A percentile compares a stretch with the other conserved stretches of the same genome.
Evolutionary conservation across 352 stramenopile genomes (phyloP).

Genomic region (Hyaloperonospora arabidopsidis): DNA sequence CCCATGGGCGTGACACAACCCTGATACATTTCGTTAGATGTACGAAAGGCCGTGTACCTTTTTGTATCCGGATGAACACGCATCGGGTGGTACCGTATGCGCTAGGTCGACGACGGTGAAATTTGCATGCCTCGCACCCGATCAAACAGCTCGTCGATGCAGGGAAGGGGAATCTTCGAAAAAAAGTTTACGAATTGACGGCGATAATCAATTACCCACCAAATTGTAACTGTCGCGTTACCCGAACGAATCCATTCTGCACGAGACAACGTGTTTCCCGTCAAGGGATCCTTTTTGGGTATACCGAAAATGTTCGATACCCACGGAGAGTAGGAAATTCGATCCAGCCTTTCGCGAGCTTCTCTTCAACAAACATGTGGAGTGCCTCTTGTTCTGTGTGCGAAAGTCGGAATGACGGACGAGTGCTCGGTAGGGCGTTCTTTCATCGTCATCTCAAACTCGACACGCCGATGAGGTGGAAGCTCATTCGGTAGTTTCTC

Average conservation of each 20-base stretch:
- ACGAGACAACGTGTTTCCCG: not conserved
- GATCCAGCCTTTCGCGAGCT: not conserved
- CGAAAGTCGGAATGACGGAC: not conserved
- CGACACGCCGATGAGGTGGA: not conserved
- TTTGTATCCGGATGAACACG: not conserved
- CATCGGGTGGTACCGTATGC: conserved; percentile 28
- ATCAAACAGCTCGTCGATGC: conserved; percentile 16
- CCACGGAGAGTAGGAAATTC: not conserved
- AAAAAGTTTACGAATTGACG: conserved; percentile 11
- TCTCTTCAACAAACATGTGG: not conserved
- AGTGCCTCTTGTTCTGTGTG: not conserved
- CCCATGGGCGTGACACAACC: conserved; percentile 33
- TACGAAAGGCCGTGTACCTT: conserved; percentile 2
- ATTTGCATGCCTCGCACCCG: conserved; percentile 5
- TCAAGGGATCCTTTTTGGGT: not conserved
- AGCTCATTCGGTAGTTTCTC: not conserved
- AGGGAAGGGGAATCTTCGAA: conserved; percentile 8
- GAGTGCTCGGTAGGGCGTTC: too few relatives aligned
- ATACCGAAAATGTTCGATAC: not conserved
- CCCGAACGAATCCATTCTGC: not conserved
- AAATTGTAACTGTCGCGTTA: not conserved
- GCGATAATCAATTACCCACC: conserved; percentile 15
- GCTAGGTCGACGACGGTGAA: conserved; percentile 19
- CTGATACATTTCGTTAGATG: conserved; percentile 26
- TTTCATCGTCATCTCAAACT: not conserved